These are phyloP conservation scores for Blumeria hordei DNA, from an alignment of 2,329 filamentous ascomycete species.

Conservation along the genomic window DNA sequence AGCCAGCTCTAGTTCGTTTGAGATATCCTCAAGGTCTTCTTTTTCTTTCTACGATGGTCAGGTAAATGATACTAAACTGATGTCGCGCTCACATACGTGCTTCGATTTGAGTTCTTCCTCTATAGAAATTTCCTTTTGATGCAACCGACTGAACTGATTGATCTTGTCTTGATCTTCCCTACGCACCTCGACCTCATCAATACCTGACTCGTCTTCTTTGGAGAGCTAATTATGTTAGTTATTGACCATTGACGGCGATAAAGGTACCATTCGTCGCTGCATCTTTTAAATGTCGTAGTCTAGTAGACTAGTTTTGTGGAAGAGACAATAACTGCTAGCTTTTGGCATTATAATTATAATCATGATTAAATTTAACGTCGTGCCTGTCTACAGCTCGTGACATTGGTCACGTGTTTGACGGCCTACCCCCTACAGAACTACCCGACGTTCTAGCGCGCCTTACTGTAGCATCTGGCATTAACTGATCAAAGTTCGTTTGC, in stretches of 20 bases:
- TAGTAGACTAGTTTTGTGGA: too few relatives aligned
- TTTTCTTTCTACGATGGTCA: constrained; percentile 59
- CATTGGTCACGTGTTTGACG: too few relatives aligned
- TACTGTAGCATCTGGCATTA: too few relatives aligned
- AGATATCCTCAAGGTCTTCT: constrained; percentile 86
- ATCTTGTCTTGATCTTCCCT: constrained; percentile 97
- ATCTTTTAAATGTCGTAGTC: background rate
- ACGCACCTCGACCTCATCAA: constrained; percentile 77
- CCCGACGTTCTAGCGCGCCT: too few relatives aligned
- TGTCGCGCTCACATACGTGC: constrained; percentile 29
- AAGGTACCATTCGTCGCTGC: constrained; percentile 10
- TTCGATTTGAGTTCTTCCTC: constrained; percentile 64
- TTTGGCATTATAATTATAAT: too few relatives aligned
- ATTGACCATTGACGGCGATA: background rate
- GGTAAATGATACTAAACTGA: background rate
- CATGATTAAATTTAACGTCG: too few relatives aligned
- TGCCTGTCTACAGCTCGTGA: too few relatives aligned
- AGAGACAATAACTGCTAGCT: too few relatives aligned
- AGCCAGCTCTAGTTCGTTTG: constrained; percentile 72
- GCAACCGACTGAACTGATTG: constrained; percentile 87
- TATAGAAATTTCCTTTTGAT: constrained; percentile 58
- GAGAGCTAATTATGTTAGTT: constrained; percentile 36
- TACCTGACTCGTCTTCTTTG: constrained; percentile 66
- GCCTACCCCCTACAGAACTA: too few relatives aligned
- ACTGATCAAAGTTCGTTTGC: too few relatives aligned